A percentile compares a stretch with the other conserved stretches of the same genome.
Evolutionary conservation across 2,329 filamentous ascomycete species (phyloP).

Genomic region (Colletotrichum ledebouriae): DNA sequence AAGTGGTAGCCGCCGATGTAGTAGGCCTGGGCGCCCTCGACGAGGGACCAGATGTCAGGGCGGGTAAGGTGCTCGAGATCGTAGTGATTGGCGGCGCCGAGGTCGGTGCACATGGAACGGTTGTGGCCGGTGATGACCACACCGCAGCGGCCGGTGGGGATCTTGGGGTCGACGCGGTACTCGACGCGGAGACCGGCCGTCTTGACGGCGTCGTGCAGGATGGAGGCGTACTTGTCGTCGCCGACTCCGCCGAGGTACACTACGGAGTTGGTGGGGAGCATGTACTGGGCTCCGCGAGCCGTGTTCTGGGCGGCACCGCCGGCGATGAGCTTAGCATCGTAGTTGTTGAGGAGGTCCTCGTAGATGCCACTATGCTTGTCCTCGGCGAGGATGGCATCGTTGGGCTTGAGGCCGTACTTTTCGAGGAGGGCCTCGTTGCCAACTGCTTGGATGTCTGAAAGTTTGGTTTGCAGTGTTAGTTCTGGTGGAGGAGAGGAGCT

Average conservation of each 20-base stretch:
- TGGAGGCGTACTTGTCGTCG: constrained; percentile 94
- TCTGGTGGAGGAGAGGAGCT: constrained; percentile 1
- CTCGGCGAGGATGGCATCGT: constrained; percentile 97
- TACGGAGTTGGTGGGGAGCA: constrained; percentile 89
- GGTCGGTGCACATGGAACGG: constrained; percentile 93
- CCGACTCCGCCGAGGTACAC: constrained; percentile 95
- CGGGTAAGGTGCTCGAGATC: constrained; percentile 93
- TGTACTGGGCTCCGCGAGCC: constrained; percentile 95
- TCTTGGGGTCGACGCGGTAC: constrained; percentile 89
- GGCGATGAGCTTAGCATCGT: constrained; percentile 92
- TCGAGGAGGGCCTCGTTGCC: constrained; percentile 88
- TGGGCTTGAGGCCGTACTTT: constrained; percentile 94
- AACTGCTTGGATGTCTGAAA: constrained; percentile 86
- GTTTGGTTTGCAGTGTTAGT: constrained; percentile 18
- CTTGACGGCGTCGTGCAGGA: constrained; percentile 86
- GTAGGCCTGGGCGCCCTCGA: constrained; percentile 88
- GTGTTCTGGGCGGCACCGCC: constrained; percentile 98
- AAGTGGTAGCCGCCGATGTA: constrained; percentile 98
- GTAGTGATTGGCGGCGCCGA: constrained; percentile 97
- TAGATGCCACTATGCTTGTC: constrained; percentile 90
- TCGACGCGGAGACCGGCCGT: constrained; percentile 91
- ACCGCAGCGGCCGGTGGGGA: constrained; percentile 92
- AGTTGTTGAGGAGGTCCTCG: constrained; percentile 93
- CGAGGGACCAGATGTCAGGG: constrained; percentile 91
- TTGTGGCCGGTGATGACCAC: constrained; percentile 98